Percentiles rank a stretch among this genome's conserved stretches.
phyloP scores from a whole-genome alignment of 225 moss, liverwort and hornwort genomes.

The Thuidium tamariscinum region DNA sequence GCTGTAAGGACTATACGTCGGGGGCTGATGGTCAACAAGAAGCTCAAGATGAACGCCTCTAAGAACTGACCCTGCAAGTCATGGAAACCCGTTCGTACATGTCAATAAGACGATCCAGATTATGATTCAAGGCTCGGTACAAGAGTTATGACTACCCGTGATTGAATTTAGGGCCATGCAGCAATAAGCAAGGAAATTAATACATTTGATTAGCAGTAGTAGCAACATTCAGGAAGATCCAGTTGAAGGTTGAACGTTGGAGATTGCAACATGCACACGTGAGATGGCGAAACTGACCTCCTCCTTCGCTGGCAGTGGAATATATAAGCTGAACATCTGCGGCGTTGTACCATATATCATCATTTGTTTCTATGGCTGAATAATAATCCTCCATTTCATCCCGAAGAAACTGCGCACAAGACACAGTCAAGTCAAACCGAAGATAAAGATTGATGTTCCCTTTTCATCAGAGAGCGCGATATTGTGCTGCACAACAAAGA shows the following conservation, averaged over 20 bases:
- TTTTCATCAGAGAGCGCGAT: background rate
- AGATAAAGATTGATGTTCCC: background rate
- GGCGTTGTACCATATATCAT: constrained; percentile 68
- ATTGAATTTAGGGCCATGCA: background rate
- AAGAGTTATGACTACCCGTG: background rate
- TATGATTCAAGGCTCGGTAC: background rate
- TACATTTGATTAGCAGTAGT: background rate
- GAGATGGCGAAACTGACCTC: constrained; percentile 43
- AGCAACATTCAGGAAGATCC: background rate
- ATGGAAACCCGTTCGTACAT: background rate
- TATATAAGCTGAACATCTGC: constrained; percentile 79
- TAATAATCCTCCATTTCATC: constrained; percentile 81
- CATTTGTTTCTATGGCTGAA: constrained; percentile 51
- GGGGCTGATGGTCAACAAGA: constrained; percentile 86
- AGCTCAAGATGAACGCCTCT: constrained; percentile 92
- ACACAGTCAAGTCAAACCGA: background rate
- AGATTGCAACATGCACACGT: background rate
- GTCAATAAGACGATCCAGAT: background rate
- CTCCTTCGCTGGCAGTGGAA: constrained; percentile 92
- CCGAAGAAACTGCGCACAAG: constrained; percentile 58
- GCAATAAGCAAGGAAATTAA: background rate
- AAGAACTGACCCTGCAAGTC: constrained; percentile 70
- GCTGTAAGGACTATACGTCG: constrained; percentile 59
- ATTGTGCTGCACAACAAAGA: background rate
- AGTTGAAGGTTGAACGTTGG: background rate